Evolutionary conservation across 2,329 filamentous ascomycete genomes (phyloP).

Genomic region (Kalmusia sp.): DNA sequence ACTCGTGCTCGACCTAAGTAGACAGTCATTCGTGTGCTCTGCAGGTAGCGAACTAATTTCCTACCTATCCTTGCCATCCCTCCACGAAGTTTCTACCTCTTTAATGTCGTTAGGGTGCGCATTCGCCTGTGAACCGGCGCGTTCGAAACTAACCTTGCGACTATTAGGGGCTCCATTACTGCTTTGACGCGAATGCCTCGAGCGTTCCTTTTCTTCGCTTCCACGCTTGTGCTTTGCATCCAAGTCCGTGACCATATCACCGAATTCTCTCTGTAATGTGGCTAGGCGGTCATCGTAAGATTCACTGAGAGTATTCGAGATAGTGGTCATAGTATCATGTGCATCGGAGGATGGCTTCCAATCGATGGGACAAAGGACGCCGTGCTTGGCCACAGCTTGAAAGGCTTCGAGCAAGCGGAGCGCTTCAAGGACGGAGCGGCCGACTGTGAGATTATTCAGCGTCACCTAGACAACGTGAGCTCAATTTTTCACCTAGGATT

Average conservation of each 20-base stretch:
- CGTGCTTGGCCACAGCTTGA: conserved; percentile 38
- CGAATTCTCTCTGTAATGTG: conserved; percentile 36
- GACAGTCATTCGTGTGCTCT: too few relatives aligned
- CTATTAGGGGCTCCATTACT: not conserved
- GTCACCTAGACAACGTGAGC: conserved; percentile 24
- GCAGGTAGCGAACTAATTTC: too few relatives aligned
- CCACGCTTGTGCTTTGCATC: conserved; percentile 22
- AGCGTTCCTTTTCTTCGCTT: not conserved
- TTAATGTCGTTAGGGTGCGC: not conserved
- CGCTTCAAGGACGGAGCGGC: conserved; percentile 38
- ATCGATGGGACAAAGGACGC: conserved; percentile 38
- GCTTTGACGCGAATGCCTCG: not conserved
- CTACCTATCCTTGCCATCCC: too few relatives aligned
- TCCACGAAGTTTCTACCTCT: too few relatives aligned
- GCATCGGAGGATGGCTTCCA: conserved; percentile 32
- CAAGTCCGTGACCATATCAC: conserved; percentile 26
- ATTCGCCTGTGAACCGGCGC: too few relatives aligned
- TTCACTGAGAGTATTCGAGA: conserved; percentile 33
- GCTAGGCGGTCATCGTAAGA: conserved; percentile 35
- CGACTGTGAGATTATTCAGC: conserved; percentile 38
- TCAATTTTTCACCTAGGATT: not conserved
- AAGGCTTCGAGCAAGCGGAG: conserved; percentile 39
- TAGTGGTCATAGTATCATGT: conserved; percentile 27
- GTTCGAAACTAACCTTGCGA: not conserved
- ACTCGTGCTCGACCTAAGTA: not conserved